Evolutionary conservation across 1,284 basidiomycete genomes (phyloP).

Genomic region (Irpex lacteus): DNA sequence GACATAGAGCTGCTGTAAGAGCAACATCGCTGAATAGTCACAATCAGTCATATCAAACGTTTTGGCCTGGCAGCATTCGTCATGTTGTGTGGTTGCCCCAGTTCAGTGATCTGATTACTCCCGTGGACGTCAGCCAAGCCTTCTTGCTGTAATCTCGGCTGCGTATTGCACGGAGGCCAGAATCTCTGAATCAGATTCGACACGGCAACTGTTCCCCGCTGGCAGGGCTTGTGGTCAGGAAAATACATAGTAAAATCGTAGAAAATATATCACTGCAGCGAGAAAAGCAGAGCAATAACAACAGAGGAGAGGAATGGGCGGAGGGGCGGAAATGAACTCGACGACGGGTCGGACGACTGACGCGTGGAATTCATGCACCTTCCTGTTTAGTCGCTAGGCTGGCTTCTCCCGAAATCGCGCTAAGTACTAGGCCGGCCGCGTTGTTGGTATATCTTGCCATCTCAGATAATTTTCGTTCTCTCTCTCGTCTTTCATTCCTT

Average conservation of each 20-base stretch:
- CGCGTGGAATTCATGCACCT: neutral
- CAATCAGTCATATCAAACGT: neutral
- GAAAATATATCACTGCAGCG: neutral
- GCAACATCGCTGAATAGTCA: neutral
- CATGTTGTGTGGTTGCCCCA: neutral
- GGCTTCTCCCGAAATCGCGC: slow-evolving; percentile 1
- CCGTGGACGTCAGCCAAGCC: neutral
- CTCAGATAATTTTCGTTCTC: neutral
- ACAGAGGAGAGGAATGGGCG: neutral
- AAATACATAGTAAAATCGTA: neutral
- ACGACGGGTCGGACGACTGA: neutral
- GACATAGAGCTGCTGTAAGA: neutral
- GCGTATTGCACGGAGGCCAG: neutral
- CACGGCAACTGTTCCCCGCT: neutral
- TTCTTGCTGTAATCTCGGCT: neutral
- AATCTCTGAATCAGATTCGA: neutral
- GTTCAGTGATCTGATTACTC: neutral
- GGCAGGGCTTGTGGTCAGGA: neutral
- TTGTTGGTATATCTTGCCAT: slow-evolving; percentile 5
- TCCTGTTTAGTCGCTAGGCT: neutral
- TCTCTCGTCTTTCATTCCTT: slow-evolving; percentile 15
- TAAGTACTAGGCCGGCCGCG: slow-evolving; percentile 1
- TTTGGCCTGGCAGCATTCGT: neutral
- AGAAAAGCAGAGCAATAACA: neutral
- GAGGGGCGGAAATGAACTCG: neutral